phyloP scores from a whole-genome alignment of 257 asterid species.

The Solanum corneliomulleri region DNA sequence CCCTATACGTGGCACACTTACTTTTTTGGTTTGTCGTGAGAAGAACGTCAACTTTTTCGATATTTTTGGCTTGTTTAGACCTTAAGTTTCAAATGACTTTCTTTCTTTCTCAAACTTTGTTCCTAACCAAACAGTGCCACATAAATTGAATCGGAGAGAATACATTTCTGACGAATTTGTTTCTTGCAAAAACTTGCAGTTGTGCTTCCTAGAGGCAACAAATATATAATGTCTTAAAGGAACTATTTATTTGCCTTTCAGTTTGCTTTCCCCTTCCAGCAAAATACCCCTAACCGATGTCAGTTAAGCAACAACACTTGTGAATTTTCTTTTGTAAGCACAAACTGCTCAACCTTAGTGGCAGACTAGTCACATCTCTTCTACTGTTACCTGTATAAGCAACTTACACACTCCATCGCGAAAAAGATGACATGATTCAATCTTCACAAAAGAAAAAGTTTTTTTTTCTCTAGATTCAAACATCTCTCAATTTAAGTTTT shows the following conservation, averaged over 20 bases:
- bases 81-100: background rate
- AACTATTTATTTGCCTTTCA: background rate
- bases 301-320: background rate
- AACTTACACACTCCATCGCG: background rate
- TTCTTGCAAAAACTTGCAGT: background rate
- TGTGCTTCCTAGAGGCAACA: background rate
- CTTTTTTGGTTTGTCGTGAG: background rate
- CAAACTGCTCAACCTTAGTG: background rate
- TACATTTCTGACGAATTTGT: background rate
- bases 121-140: background rate
- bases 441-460: background rate
- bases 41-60: background rate
- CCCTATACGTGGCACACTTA: background rate
- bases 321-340: background rate
- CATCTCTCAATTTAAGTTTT: background rate
- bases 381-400: background rate
- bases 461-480: background rate
- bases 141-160: background rate
- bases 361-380: background rate
- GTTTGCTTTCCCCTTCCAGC: background rate
- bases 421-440: background rate
- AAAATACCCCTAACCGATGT: background rate
- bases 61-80: background rate
- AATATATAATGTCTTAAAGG: background rate
- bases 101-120: background rate